Evolutionary conservation across 2,329 filamentous ascomycete species (phyloP).

Genomic region (Cercospora citrullina): DNA sequence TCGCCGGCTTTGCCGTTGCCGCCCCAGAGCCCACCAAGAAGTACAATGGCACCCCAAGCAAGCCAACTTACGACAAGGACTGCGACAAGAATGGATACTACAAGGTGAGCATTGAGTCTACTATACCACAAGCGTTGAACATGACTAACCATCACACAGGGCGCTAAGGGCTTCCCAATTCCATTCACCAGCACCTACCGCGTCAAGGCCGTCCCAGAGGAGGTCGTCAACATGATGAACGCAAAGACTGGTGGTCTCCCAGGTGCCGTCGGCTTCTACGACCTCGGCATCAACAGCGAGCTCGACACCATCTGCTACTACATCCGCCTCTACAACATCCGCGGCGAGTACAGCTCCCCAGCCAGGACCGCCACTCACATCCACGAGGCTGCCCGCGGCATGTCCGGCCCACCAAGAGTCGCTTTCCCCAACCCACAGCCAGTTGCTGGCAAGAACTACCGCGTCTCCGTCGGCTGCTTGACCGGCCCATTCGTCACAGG

Average conservation of each 20-base stretch:
- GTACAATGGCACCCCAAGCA: conserved; percentile 10
- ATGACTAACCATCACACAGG: neutral
- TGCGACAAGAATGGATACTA: conserved; percentile 12
- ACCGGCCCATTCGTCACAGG: conserved; percentile 49
- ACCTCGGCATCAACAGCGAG: conserved; percentile 55
- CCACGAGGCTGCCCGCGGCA: conserved; percentile 51
- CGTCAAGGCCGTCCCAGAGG: conserved; percentile 51
- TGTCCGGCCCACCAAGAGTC: conserved; percentile 54
- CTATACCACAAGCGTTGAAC: no score
- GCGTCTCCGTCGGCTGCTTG: conserved; percentile 47
- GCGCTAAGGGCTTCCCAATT: conserved; percentile 23
- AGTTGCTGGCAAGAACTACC: conserved; percentile 40
- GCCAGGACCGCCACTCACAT: conserved; percentile 58
- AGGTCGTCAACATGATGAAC: conserved; percentile 50
- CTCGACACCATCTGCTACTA: conserved; percentile 51
- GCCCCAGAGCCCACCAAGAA: conserved; percentile 21
- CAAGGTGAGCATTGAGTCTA: neutral
- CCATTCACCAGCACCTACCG: conserved; percentile 53
- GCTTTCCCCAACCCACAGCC: conserved; percentile 52
- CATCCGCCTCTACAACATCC: conserved; percentile 54
- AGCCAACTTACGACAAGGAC: conserved; percentile 17
- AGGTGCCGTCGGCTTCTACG: conserved; percentile 52
- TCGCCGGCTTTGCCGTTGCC: conserved; percentile 24
- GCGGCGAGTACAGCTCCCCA: conserved; percentile 52
- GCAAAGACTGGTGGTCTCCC: conserved; percentile 32